phyloP scores from a whole-genome alignment of 805 yeast species.

The Suhomyces pyralidae region DNA sequence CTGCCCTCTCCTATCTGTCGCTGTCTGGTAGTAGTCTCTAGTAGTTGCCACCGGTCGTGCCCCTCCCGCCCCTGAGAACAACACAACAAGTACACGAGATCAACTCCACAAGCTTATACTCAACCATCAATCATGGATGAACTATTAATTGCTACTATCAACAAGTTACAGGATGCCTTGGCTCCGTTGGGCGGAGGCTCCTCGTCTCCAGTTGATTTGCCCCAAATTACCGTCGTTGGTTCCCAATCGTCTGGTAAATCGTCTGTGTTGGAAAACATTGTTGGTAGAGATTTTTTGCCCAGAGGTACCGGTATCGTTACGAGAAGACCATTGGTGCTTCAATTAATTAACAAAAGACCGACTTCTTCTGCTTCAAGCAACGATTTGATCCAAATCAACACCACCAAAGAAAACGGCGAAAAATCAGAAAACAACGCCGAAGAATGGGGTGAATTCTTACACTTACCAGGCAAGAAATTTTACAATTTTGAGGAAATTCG shows the following conservation, averaged over 20 bases:
- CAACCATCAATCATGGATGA: slow-evolving; percentile 56
- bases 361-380: slow-evolving; percentile 15
- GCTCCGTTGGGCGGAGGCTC: slow-evolving; percentile 60
- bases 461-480: slow-evolving; percentile 83
- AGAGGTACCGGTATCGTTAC: slow-evolving; percentile 86
- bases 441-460: slow-evolving; percentile 98
- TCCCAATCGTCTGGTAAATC: slow-evolving; percentile 89
- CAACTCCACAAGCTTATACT: neutral
- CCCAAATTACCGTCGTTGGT: slow-evolving; percentile 94
- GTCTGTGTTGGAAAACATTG: slow-evolving; percentile 85
- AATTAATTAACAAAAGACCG: slow-evolving; percentile 69
- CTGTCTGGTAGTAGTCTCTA: neutral
- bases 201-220: slow-evolving; percentile 85
- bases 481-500: slow-evolving; percentile 87
- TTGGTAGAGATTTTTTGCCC: slow-evolving; percentile 87
- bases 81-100: neutral
- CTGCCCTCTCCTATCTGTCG: neutral
- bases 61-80: slow-evolving; percentile 1
- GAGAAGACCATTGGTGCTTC: slow-evolving; percentile 69
- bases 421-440: slow-evolving; percentile 66
- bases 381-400: slow-evolving; percentile 45
- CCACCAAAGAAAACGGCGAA: slow-evolving; percentile 44
- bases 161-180: slow-evolving; percentile 79
- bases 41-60: slow-evolving; percentile 1
- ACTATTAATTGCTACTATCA: slow-evolving; percentile 71